Evolutionary conservation across 2,329 filamentous ascomycete genomes (phyloP), one percentile per base, ranked within the genome.

Genomic region (Stagonosporopsis vannaccii): DNA sequence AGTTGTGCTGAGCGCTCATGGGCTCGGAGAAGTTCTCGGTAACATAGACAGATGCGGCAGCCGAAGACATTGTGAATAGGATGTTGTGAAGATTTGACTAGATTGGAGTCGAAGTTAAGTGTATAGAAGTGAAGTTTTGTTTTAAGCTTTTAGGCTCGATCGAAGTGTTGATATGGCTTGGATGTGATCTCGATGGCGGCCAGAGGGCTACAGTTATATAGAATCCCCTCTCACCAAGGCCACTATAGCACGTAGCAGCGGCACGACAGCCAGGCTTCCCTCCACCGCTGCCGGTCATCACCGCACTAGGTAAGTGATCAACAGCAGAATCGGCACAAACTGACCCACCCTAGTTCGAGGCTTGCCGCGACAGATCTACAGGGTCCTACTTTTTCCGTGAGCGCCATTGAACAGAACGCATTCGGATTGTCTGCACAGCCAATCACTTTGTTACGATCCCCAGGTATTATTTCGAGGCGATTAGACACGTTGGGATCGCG

Each of bases 1-100:
- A 81, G 62, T 78, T 77, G 61, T 79, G 75, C 51, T 78, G 77
- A 40, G 77, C 73, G 33, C 66, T 68, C 63, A 76, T 73, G 30
- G 78, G 75, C 58, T 77, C 76, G 17, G 75, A 75, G 66, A 76
- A 78, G 58, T 72, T 68, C 45, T 75, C 69, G 37, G 75, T 65
- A 42, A 76, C 63, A 69, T 78, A 80, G 59, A 77, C 70, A 47
- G 57, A 54, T 40, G 49, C 43, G 17, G 52, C 47, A 65, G 69
- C 47, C 48, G 50, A 56, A 50, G 69, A 67, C 68, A 72, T 73
- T 42, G 23, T 52, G 43, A n/a, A n/a, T 32, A 39, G 9, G 42
- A 33, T 50, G 23, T 51, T 25, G 11, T 35, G 37, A 33, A 20
- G 1, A 23, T 8, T 37, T 42, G 28, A 22, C 41, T 13, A 28